Conservation (phyloP, 805 yeast species). For the Wickerhamiella nectarea region DNA sequence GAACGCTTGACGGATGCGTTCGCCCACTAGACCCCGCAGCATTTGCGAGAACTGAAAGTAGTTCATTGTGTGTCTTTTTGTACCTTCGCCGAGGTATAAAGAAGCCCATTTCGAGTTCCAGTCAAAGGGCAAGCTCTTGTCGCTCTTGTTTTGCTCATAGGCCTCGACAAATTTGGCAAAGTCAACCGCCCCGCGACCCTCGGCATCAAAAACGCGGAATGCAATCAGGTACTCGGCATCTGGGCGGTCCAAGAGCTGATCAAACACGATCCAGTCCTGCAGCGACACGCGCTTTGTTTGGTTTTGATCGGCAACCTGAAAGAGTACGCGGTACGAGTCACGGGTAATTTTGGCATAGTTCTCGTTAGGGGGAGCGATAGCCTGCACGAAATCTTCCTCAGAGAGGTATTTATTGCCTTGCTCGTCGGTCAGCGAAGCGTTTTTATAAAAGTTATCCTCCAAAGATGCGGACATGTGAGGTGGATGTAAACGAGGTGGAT, state of each 20-base stretch:
- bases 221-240: conserved; percentile 43
- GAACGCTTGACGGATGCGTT: conserved; percentile 35
- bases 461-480: conserved; percentile 5
- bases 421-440: conserved; percentile 19
- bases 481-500: too few relatives aligned
- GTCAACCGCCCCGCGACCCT: conserved; percentile 28
- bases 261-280: conserved; percentile 63
- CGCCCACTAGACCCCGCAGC: conserved; percentile 33
- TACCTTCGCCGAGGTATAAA: conserved; percentile 29
- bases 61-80: conserved; percentile 28
- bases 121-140: conserved; percentile 30
- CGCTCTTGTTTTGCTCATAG: conserved; percentile 27
- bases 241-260: conserved; percentile 39
- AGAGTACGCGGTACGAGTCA: conserved; percentile 56
- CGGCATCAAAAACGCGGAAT: conserved; percentile 32
- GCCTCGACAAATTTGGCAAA: conserved; percentile 29
- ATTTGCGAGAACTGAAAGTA: conserved; percentile 33
- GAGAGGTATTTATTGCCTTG: conserved; percentile 26
- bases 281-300: conserved; percentile 54
- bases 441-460: conserved; percentile 14
- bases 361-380: conserved; percentile 33
- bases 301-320: conserved; percentile 63
- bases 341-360: conserved; percentile 41
- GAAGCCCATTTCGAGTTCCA: conserved; percentile 32
- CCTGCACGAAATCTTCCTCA: conserved; percentile 31